Evolutionary conservation across 495 filamentous ascomycete genomes (phyloP).

Genomic region (Barbatosphaeria neglecta): DNA sequence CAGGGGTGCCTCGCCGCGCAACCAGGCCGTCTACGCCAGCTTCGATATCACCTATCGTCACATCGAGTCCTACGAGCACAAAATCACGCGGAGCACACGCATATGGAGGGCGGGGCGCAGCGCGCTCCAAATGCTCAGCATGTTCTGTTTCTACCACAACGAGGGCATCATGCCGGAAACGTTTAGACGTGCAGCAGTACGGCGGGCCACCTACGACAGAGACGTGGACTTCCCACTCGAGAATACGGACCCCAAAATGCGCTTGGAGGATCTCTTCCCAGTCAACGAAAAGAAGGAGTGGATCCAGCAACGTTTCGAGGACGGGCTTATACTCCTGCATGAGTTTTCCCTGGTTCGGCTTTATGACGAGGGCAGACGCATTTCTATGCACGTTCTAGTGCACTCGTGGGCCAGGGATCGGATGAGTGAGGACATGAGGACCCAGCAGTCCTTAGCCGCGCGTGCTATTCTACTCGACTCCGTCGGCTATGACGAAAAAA

Average conservation of each 20-base stretch:
- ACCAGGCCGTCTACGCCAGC: constrained; percentile 6
- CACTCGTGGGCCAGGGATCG: constrained; percentile 8
- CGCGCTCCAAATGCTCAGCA: constrained; percentile 6
- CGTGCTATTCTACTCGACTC: too few species aligned
- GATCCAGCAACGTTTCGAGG: not conserved
- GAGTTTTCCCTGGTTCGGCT: constrained; percentile 6
- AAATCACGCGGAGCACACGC: not conserved
- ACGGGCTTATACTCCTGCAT: constrained; percentile 2
- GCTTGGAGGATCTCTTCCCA: constrained; percentile 1
- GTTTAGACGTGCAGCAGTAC: not conserved
- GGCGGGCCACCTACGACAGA: not conserved
- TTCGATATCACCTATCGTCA: not conserved
- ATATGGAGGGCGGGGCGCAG: not conserved
- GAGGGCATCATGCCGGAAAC: constrained; percentile 1
- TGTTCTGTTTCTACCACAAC: constrained; percentile 12
- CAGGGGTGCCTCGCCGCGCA: not conserved
- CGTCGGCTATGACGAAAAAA: too few species aligned
- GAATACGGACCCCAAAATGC: not conserved
- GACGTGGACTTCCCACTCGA: not conserved
- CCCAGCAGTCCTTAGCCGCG: too few species aligned
- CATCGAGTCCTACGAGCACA: constrained; percentile 2
- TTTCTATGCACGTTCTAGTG: constrained; percentile 11
- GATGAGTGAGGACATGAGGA: too few species aligned
- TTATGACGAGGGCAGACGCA: not conserved
- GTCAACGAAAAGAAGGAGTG: constrained; percentile 1